Base-by-base conservation (phyloP, 208 protist genomes). In the Acanthamoeba castellanii region DNA sequence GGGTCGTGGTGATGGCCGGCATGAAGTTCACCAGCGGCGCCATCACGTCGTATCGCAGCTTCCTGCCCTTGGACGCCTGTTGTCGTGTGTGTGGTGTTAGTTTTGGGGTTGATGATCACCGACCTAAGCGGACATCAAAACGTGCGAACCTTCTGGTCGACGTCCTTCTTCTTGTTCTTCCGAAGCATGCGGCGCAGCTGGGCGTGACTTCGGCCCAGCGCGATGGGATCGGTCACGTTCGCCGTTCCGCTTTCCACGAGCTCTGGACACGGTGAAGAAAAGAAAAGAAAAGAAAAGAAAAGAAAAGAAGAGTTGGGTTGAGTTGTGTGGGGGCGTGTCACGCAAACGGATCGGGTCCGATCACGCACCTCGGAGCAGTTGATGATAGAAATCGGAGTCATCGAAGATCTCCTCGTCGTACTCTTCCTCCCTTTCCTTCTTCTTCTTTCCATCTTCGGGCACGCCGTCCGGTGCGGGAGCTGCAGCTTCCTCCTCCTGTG, bases 331-430 rank as follows among this genome's bases (percentile, higher is more conserved):
- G 42, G 42, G 42, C 5, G 42, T 45, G 42, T 3, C 42, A 45
- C 42, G 42, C 37, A 42, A 42, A 42, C 37, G 37, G 37, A 42
- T 42, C 37, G 37, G 50, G 9, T 18, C 1, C 50, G 16, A 57
- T 11, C 50, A 57, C 50, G 7, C 52, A 57, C 82, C 95, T 55
- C 95, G 30, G 7, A 96, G 70, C 37, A 96, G 74, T 68, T 95
- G 70, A 37, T 96, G 94, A 66, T 96, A 96, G 68, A 96, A 96
- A 85, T 96, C 94, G 45, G 47, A 92, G 70, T 96, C 95, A 88
- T 96, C 95, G 66, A 96, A 96, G 25, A 95, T 93, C 47, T 96
- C 94, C 20, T 90, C 61, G 68, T 96, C 94, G 37, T 94, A 95
- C 50, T 96, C 94, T 52, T 96, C 94, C 30, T 57, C 52, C 16